Conservation (phyloP, 2,329 filamentous ascomycete genomes). For the Alternaria rosae region DNA sequence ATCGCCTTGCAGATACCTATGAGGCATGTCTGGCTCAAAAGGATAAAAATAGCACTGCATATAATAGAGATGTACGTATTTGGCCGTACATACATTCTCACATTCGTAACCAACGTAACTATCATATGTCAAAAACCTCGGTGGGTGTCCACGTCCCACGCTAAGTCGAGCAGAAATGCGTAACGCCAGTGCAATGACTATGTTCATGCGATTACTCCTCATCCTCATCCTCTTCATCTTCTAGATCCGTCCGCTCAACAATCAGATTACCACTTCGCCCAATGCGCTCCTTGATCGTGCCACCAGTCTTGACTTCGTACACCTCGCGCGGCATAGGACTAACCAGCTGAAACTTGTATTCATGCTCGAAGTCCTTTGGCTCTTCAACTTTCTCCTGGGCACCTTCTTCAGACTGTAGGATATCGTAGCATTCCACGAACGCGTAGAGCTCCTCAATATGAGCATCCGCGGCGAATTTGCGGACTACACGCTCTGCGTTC, state of each 20-base stretch:
- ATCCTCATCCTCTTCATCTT: constrained; percentile 60
- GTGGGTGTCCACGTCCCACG: constrained; percentile 3
- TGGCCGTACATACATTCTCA: not conserved
- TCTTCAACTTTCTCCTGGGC: constrained; percentile 51
- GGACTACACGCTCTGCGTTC: constrained; percentile 76
- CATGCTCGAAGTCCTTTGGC: constrained; percentile 76
- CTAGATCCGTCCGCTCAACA: constrained; percentile 74
- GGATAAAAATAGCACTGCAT: not conserved
- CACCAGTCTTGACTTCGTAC: constrained; percentile 72
- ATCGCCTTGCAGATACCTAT: not conserved
- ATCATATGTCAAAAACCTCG: not conserved
- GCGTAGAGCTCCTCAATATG: constrained; percentile 90
- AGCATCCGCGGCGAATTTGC: constrained; percentile 74
- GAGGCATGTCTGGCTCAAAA: not conserved
- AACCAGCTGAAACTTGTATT: constrained; percentile 85
- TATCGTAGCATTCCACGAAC: constrained; percentile 89
- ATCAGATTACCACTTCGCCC: constrained; percentile 87
- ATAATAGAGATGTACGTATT: not conserved
- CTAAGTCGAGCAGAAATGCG: constrained; percentile 3
- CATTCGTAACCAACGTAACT: not conserved
- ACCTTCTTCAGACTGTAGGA: constrained; percentile 58
- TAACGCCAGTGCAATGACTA: not conserved
- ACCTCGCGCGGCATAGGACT: constrained; percentile 85
- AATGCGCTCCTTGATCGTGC: constrained; percentile 74
- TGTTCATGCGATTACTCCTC: constrained; percentile 14